Conservation (phyloP, 1,284 basidiomycete genomes). For the Neolentinus lepideus region DNA sequence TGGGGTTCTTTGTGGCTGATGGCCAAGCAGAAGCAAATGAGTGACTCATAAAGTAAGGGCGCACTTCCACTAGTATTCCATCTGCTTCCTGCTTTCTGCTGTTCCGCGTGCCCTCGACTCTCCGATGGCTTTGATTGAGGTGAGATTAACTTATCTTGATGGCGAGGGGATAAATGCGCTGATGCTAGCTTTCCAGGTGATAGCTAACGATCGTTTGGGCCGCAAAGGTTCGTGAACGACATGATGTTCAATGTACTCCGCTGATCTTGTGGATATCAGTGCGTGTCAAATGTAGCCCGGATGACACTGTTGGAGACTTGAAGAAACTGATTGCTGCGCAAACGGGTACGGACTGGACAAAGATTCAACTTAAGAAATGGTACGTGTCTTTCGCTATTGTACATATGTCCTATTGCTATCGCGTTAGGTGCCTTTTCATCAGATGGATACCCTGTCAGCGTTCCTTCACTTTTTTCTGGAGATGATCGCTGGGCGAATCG, state of each 20-base stretch:
- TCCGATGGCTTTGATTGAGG: constrained; percentile 54
- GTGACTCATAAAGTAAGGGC: no score
- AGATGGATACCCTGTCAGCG: no score
- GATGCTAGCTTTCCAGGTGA: constrained; percentile 51
- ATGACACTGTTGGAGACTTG: constrained; percentile 95
- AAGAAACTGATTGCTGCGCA: constrained; percentile 97
- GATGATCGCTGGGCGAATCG: not conserved
- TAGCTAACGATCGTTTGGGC: constrained; percentile 95
- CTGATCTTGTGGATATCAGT: constrained; percentile 37
- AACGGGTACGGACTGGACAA: constrained; percentile 79
- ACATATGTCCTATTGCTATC: not conserved
- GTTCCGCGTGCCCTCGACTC: no score
- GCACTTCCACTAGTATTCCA: no score
- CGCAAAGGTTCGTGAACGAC: constrained; percentile 67
- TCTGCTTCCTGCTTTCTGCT: no score
- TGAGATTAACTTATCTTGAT: constrained; percentile 16
- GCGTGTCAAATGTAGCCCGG: constrained; percentile 87
- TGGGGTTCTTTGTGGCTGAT: no score
- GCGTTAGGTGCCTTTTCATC: no score
- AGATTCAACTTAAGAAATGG: constrained; percentile 98
- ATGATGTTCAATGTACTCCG: not conserved
- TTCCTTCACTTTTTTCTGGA: not conserved
- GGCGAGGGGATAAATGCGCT: not conserved
- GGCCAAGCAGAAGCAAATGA: no score
- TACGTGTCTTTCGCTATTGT: constrained; percentile 25